Evolutionary conservation across 257 asterid genomes (phyloP).

Genomic region (Misopates orontium): DNA sequence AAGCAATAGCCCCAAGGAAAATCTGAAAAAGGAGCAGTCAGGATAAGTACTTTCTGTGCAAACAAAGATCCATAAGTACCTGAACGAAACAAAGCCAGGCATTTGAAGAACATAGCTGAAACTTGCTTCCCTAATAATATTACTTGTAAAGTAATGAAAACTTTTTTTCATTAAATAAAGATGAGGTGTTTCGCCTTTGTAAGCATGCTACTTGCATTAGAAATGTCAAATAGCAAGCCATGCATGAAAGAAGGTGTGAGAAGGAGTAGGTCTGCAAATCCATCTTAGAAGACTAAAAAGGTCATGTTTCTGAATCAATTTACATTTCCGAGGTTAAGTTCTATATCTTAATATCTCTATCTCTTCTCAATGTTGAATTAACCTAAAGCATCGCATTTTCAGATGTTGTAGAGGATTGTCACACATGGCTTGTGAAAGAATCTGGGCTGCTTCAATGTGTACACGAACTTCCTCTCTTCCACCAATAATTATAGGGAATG

Average conservation of each 20-base stretch:
- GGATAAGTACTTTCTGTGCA: conserved; percentile 11
- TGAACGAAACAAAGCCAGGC: conserved; percentile 22
- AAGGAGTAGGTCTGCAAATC: conserved; percentile 13
- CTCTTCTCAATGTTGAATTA: not conserved
- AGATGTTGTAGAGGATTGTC: too few species aligned
- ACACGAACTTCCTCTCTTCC: too few species aligned
- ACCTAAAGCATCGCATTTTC: conserved; percentile 13
- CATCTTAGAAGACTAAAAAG: conserved; percentile 1
- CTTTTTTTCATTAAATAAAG: not conserved
- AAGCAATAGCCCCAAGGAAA: conserved; percentile 77
- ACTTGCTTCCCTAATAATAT: not conserved
- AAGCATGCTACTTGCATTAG: conserved; percentile 12
- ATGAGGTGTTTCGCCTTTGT: not conserved
- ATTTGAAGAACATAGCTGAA: conserved; percentile 17
- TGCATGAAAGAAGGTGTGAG: not conserved
- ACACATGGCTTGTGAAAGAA: too few species aligned
- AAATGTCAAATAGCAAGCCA: not conserved
- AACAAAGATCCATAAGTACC: conserved; percentile 9
- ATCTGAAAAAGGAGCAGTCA: conserved; percentile 51
- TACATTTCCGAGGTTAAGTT: not conserved
- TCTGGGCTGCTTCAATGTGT: too few species aligned
- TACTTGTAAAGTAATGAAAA: conserved; percentile 4
- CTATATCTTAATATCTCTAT: not conserved
- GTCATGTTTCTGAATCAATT: not conserved
- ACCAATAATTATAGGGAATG: too few species aligned